Evolutionary conservation across 1,284 basidiomycete species (phyloP).

Genomic region (Heliocybe sulcata): DNA sequence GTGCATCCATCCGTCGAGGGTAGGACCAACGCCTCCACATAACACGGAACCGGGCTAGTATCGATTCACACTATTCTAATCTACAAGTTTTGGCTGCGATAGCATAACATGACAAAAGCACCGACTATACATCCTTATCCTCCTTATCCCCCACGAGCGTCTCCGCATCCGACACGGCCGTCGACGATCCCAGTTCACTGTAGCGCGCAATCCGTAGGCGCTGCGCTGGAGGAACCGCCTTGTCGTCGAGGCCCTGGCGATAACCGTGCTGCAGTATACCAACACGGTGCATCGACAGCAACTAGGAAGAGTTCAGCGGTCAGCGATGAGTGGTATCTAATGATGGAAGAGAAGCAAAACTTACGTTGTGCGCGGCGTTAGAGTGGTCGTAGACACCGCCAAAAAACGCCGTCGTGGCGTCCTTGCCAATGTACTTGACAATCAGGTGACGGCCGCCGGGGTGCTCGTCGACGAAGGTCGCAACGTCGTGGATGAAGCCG

Average conservation of each 20-base stretch:
- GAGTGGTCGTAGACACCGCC: constrained; percentile 93
- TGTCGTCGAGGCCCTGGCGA: constrained; percentile 56
- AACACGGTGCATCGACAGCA: constrained; percentile 87
- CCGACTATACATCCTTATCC: not conserved
- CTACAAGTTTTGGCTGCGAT: not conserved
- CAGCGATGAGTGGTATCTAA: not conserved
- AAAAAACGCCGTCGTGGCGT: constrained; percentile 90
- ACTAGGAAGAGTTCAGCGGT: constrained; percentile 20
- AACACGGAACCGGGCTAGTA: too few relatives aligned
- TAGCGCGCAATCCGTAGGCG: constrained; percentile 62
- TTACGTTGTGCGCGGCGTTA: constrained; percentile 82
- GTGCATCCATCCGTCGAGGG: too few relatives aligned
- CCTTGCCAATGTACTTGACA: constrained; percentile 64
- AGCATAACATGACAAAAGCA: constrained; percentile 1
- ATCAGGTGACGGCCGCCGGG: constrained; percentile 75
- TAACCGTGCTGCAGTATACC: constrained; percentile 78
- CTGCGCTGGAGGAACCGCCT: constrained; percentile 58
- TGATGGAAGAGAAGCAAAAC: constrained; percentile 15
- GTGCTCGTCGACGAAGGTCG: constrained; percentile 85
- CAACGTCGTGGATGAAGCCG: constrained; percentile 89
- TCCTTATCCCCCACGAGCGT: constrained; percentile 3
- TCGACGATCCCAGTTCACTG: constrained; percentile 43
- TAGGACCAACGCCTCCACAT: too few relatives aligned
- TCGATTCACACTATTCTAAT: not conserved
- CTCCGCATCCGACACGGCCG: constrained; percentile 29